Percentiles rank a stretch among this genome's conserved stretches.
These are phyloP conservation scores for Candida mattraensis DNA, from an alignment of 805 yeast species.

Conservation along the genomic window DNA sequence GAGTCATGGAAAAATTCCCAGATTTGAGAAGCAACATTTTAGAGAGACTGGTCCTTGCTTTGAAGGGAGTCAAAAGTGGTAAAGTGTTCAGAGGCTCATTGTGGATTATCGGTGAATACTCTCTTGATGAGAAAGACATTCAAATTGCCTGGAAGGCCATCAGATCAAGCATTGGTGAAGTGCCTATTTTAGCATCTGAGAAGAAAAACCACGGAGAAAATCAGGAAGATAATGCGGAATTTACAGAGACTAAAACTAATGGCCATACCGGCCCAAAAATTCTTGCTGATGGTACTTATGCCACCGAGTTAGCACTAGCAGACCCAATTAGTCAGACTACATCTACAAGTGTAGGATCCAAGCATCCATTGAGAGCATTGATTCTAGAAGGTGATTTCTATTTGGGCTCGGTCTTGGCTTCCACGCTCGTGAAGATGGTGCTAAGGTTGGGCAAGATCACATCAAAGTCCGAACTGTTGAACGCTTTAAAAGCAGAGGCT, in stretches of 20 bases:
- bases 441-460: slow-evolving; percentile 66
- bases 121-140: slow-evolving; percentile 66
- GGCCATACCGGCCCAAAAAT: slow-evolving; percentile 68
- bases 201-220: slow-evolving; percentile 37
- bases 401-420: slow-evolving; percentile 82
- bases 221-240: slow-evolving; percentile 28
- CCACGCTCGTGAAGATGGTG: slow-evolving; percentile 85
- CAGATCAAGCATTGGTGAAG: slow-evolving; percentile 81
- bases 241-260: slow-evolving; percentile 22
- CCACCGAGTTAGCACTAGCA: slow-evolving; percentile 84
- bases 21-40: slow-evolving; percentile 67
- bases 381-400: slow-evolving; percentile 88
- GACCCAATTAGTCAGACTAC: slow-evolving; percentile 36
- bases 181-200: slow-evolving; percentile 83
- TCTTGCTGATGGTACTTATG: slow-evolving; percentile 98
- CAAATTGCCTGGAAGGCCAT: slow-evolving; percentile 85
- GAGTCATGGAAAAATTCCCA: slow-evolving; percentile 90
- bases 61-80: slow-evolving; percentile 75
- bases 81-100: slow-evolving; percentile 91
- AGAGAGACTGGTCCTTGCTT: slow-evolving; percentile 56
- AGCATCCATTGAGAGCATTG: slow-evolving; percentile 78
- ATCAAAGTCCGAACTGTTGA: slow-evolving; percentile 51
- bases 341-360: slow-evolving; percentile 25
- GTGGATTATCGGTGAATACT: slow-evolving; percentile 96
- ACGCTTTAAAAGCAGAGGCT: slow-evolving; percentile 93